A percentile compares a stretch with the other conserved stretches of the same genome.
These are phyloP conservation scores for Galeopsis tetrahit DNA, from an alignment of 257 asterid genomes.

Conservation along the genomic window DNA sequence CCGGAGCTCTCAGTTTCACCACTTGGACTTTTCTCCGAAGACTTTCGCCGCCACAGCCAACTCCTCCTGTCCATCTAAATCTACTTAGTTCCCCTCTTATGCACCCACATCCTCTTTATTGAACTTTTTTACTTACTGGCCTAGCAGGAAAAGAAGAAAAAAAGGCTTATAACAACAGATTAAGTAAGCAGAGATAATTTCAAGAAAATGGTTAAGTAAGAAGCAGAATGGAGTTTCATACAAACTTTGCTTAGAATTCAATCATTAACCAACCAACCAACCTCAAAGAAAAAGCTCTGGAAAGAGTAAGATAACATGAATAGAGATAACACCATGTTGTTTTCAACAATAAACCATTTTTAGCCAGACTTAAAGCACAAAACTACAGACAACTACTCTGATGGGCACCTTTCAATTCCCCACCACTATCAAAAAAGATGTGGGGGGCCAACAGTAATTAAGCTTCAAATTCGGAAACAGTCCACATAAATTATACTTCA, in stretches of 20 bases:
- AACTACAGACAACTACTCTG: constrained; percentile 41
- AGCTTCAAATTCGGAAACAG: constrained; percentile 29
- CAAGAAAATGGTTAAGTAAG: constrained; percentile 16
- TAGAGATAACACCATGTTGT: constrained; percentile 26
- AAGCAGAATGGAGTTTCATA: constrained; percentile 21
- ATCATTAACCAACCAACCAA: constrained; percentile 47
- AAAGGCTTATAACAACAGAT: not conserved
- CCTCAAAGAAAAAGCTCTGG: constrained; percentile 26
- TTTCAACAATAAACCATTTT: constrained; percentile 23
- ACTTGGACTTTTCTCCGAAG: constrained; percentile 75
- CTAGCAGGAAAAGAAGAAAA: constrained; percentile 22
- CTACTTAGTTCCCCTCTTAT: constrained; percentile 20
- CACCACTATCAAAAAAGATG: constrained; percentile 33
- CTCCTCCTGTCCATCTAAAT: constrained; percentile 79
- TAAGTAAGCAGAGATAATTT: not conserved
- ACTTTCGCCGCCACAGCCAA: constrained; percentile 92
- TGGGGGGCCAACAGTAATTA: constrained; percentile 23
- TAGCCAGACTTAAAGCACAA: constrained; percentile 36
- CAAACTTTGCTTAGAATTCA: constrained; percentile 51
- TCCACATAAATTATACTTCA: constrained; percentile 43
- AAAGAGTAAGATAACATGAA: constrained; percentile 35
- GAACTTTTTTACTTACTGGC: constrained; percentile 4
- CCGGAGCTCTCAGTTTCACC: constrained; percentile 95
- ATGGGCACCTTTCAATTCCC: constrained; percentile 53
- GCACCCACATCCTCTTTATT: constrained; percentile 28